Evolutionary conservation across 2,329 filamentous ascomycete genomes (phyloP).

Genomic region (Monosporascus sp.): DNA sequence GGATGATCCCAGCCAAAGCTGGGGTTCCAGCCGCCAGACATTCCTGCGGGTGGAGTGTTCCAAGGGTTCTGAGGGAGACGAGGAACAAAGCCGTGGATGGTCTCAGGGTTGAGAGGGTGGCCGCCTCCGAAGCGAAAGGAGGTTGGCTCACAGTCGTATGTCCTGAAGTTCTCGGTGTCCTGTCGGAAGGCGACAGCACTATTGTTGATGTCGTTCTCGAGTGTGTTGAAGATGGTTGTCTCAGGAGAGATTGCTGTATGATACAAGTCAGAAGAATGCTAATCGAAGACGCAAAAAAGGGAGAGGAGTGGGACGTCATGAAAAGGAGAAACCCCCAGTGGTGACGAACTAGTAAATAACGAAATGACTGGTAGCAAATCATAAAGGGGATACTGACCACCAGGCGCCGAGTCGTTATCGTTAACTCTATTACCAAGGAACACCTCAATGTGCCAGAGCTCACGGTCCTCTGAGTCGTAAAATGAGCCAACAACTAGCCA

Average conservation of each 20-base stretch:
- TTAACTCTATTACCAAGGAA: slow-evolving; percentile 27
- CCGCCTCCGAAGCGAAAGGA: too few species aligned
- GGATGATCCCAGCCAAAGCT: slow-evolving; percentile 16
- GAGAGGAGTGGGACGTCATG: neutral
- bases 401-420: slow-evolving; percentile 1
- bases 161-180: too few species aligned
- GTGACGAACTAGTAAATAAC: neutral
- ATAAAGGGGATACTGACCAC: slow-evolving; percentile 1
- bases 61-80: neutral
- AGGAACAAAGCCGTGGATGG: neutral
- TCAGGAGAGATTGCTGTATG: neutral
- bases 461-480: slow-evolving; percentile 35
- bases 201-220: too few species aligned
- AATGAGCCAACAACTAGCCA: slow-evolving; percentile 44
- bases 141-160: neutral
- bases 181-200: too few species aligned
- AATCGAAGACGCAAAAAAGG: neutral
- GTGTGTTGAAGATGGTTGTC: too few species aligned
- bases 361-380: slow-evolving; percentile 2
- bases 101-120: neutral
- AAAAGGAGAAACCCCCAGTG: neutral
- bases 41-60: neutral
- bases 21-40: slow-evolving; percentile 19
- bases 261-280: neutral
- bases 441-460: slow-evolving; percentile 43